Percentiles rank a stretch among this genome's conserved stretches.
Evolutionary conservation across 305 asterid genomes (phyloP).

Genomic region (Fraxinus platypoda): DNA sequence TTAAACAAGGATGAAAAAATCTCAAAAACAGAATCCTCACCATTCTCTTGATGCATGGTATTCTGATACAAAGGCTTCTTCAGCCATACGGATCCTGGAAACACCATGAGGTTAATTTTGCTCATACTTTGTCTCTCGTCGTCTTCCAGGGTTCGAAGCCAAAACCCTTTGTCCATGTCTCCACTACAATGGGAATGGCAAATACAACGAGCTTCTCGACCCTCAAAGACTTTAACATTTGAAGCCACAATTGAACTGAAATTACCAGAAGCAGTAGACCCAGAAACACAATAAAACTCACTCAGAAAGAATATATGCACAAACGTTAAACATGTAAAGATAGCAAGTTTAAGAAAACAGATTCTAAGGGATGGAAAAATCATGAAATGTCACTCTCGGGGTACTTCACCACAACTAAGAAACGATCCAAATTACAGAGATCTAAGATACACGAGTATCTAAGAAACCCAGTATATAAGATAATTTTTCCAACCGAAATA

Average conservation of each 20-base stretch:
- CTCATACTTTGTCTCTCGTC: constrained; percentile 55
- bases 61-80: constrained; percentile 60
- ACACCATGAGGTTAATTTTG: constrained; percentile 75
- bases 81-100: constrained; percentile 87
- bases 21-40: too few species aligned
- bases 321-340: neutral
- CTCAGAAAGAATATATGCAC: neutral
- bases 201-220: too few species aligned
- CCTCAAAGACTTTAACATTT: constrained; percentile 35
- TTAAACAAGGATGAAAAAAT: too few species aligned
- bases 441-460: neutral
- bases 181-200: constrained; percentile 37
- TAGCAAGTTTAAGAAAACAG: neutral
- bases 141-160: constrained; percentile 76
- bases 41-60: too few species aligned
- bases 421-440: neutral
- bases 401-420: neutral
- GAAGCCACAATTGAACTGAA: neutral
- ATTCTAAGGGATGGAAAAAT: neutral
- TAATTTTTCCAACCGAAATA: neutral
- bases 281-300: neutral
- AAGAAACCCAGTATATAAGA: neutral
- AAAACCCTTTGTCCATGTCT: constrained; percentile 84
- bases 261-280: constrained; percentile 18
- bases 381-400: neutral